Evolutionary conservation across 768 basidiomycete genomes (phyloP).

Genomic region (Boletus sp.): DNA sequence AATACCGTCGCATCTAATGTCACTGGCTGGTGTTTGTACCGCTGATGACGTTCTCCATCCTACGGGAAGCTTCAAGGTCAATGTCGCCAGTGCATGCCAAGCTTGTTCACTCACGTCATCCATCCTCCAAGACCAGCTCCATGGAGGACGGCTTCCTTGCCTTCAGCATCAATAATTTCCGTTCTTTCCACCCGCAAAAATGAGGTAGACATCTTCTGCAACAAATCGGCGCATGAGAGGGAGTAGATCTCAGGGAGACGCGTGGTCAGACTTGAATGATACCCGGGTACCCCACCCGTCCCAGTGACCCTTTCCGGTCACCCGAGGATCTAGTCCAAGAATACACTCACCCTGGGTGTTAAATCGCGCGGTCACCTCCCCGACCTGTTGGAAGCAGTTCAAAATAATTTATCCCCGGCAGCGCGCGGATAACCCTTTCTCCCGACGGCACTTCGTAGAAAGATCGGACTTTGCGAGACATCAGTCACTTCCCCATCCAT

Average conservation of each 20-base stretch:
- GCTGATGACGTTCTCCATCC: neutral
- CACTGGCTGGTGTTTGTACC: neutral
- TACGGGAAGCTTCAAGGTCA: neutral
- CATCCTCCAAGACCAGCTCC: constrained; percentile 76
- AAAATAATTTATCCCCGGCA: neutral
- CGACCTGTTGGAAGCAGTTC: neutral
- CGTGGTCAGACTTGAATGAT: neutral
- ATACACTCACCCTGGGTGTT: neutral
- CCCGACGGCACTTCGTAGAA: neutral
- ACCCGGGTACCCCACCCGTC: neutral
- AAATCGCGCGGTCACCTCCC: neutral
- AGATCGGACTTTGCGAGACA: neutral
- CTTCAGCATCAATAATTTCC: constrained; percentile 52
- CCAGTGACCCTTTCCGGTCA: neutral
- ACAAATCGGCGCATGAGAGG: neutral
- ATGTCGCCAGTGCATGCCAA: neutral
- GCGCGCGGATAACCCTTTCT: neutral
- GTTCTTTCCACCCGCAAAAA: constrained; percentile 53
- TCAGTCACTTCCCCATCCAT: too few species aligned
- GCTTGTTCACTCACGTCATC: constrained; percentile 60
- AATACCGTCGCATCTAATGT: neutral
- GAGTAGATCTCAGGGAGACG: too few species aligned
- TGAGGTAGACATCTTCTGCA: constrained; percentile 38
- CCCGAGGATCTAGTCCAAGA: neutral
- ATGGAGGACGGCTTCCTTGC: constrained; percentile 53